Conservation (phyloP, 1,139 yeast genomes). For the Magnusiomyces ingens region DNA sequence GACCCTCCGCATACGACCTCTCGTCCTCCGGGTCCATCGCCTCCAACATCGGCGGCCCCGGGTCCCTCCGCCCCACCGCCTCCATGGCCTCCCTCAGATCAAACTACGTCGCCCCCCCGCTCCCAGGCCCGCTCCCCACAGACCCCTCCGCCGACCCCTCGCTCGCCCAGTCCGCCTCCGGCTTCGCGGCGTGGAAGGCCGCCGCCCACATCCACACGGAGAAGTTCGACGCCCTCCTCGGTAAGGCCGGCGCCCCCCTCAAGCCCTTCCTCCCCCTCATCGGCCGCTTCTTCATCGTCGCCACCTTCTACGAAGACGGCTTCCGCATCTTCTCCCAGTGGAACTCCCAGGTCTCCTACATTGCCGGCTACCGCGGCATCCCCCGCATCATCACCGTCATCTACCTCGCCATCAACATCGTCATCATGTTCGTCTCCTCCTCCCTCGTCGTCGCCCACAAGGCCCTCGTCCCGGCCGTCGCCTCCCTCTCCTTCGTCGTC, state of each 20-base stretch:
- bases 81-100: slow-evolving; percentile 1
- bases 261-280: slow-evolving; percentile 57
- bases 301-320: slow-evolving; percentile 90
- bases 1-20: slow-evolving; percentile 8
- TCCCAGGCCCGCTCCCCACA: too few relatives aligned
- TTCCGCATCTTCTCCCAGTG: slow-evolving; percentile 80
- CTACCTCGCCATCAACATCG: slow-evolving; percentile 58
- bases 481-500: slow-evolving; percentile 64
- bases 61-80: slow-evolving; percentile 1
- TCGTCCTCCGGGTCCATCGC: background rate
- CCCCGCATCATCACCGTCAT: slow-evolving; percentile 73
- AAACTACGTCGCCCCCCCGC: background rate
- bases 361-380: slow-evolving; percentile 71
- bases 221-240: slow-evolving; percentile 31
- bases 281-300: slow-evolving; percentile 87
- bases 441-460: slow-evolving; percentile 65
- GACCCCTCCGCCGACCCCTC: background rate
- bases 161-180: background rate
- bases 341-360: slow-evolving; percentile 83
- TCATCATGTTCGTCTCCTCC: slow-evolving; percentile 69
- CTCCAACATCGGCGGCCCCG: background rate
- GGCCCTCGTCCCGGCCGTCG: slow-evolving; percentile 65
- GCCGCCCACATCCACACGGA: slow-evolving; percentile 24
- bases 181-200: background rate
- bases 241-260: slow-evolving; percentile 34